Evolutionary conservation across 2,329 filamentous ascomycete species (phyloP), one percentile per base, ranked within the genome.

Genomic region (Aureobasidium pullulans): DNA sequence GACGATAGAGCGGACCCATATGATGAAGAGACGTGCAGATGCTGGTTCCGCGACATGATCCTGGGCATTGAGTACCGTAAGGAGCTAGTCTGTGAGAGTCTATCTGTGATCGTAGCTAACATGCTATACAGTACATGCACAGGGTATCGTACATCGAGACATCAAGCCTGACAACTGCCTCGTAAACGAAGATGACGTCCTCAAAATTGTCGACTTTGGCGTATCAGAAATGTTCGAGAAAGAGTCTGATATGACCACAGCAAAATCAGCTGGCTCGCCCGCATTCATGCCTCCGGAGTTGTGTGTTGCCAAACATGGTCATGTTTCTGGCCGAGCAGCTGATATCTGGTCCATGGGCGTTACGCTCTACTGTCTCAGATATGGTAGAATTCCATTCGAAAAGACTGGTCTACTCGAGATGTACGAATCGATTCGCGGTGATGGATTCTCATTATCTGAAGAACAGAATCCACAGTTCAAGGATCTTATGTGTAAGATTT

Each of bases 311-410:
- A 91, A 84, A 67, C 93, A 96, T 70, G 90, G 89, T 0, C 86
- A 92, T 64, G 87, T 97, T 1, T 93, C 89, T 2, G 94, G 94
- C 10, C 88, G 84, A 66, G 91, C 93, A 4, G 90, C 90, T 4
- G 94, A 99, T 73, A 91, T 99, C 57, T 99, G 94, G 94, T 96
- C 93, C 3, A 97, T 97, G 93, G 94, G 94, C 6, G 87, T 96
- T 8, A 96, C 92, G 1, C 78, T 99, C 2, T 97, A 93, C 71
- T 99, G 94, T 71, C 80, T 99, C 40, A 86, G 88, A 62, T 97
- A 96, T 68, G 94, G 94, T 34, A 81, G 78, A 52, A 87, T 99
- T 62, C 94, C 94, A 0, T 99, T 97, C 69, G 87, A 92, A 67
- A 83, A 87, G 59, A 78, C 83, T 6, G 85, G 84, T 16, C 85